phyloP scores from a whole-genome alignment of 2,329 filamentous ascomycete genomes.

The Coleophoma cylindrospora region DNA sequence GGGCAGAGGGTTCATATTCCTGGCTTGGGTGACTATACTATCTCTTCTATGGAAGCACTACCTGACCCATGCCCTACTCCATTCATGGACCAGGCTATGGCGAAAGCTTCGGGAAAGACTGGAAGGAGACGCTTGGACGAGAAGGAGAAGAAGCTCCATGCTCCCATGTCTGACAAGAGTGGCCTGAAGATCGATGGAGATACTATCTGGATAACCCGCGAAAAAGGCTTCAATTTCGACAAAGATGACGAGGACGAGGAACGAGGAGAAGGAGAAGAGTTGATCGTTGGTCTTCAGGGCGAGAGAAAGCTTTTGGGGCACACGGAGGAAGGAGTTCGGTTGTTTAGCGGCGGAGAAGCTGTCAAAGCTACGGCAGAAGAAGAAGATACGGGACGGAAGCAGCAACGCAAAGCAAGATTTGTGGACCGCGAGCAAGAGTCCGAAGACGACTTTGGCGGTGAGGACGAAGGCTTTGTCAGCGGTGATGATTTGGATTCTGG shows the following conservation, averaged over 20 bases:
- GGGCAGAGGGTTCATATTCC: slow-evolving; percentile 88
- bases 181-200: slow-evolving; percentile 96
- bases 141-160: slow-evolving; percentile 94
- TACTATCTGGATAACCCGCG: slow-evolving; percentile 79
- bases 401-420: slow-evolving; percentile 50
- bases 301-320: slow-evolving; percentile 79
- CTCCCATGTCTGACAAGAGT: slow-evolving; percentile 96
- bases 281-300: slow-evolving; percentile 84
- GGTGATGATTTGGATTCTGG: slow-evolving; percentile 35
- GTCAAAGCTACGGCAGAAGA: slow-evolving; percentile 52
- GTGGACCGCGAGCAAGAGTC: slow-evolving; percentile 54
- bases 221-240: slow-evolving; percentile 72
- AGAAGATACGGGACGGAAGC: slow-evolving; percentile 58
- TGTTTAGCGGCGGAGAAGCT: slow-evolving; percentile 75
- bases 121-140: slow-evolving; percentile 80
- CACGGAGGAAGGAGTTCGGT: slow-evolving; percentile 73
- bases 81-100: slow-evolving; percentile 79
- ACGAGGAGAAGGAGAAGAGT: slow-evolving; percentile 88
- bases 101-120: slow-evolving; percentile 79
- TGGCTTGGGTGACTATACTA: slow-evolving; percentile 82
- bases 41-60: slow-evolving; percentile 77
- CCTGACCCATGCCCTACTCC: slow-evolving; percentile 96
- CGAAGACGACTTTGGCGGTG: slow-evolving; percentile 53
- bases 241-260: slow-evolving; percentile 60
- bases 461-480: slow-evolving; percentile 34